Conservation (phyloP, 352 stramenopile species). For the Globisporangium apiculatum region DNA sequence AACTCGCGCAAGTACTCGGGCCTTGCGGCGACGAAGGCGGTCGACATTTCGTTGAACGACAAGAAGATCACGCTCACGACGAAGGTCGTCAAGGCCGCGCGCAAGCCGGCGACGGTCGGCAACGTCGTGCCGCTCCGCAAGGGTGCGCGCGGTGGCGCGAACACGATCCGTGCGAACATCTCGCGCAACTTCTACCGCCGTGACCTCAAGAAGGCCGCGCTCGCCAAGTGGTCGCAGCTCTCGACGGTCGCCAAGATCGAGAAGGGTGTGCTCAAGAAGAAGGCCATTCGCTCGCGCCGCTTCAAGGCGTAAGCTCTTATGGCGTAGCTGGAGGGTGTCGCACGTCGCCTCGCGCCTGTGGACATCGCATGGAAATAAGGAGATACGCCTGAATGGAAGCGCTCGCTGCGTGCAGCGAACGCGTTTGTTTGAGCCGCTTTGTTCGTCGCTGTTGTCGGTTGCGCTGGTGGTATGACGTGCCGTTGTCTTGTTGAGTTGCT, state of each 20-base stretch:
- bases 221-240: constrained; percentile 82
- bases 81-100: constrained; percentile 67
- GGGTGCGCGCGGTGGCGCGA: constrained; percentile 69
- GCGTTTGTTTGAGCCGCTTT: constrained; percentile 11
- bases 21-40: constrained; percentile 90
- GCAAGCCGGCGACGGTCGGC: constrained; percentile 65
- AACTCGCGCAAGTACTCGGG: constrained; percentile 97
- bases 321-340: constrained; percentile 3
- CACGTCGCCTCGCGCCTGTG: neutral
- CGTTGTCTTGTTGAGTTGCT: neutral
- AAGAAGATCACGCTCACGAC: constrained; percentile 84
- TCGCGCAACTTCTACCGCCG: constrained; percentile 85
- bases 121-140: constrained; percentile 79
- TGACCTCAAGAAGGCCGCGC: constrained; percentile 79
- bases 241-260: constrained; percentile 85
- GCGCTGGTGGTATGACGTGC: too few relatives aligned
- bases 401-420: constrained; percentile 4
- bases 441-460: too few relatives aligned
- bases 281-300: constrained; percentile 76
- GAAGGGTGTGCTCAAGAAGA: constrained; percentile 84
- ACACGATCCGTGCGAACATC: constrained; percentile 86
- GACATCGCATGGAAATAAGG: constrained; percentile 9
- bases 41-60: constrained; percentile 87
- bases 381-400: constrained; percentile 2
- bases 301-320: constrained; percentile 51